A percentile compares a stretch with the other conserved stretches of the same genome.
Conservation (phyloP, 257 asterid species). For the Solanum ossicruentum region DNA sequence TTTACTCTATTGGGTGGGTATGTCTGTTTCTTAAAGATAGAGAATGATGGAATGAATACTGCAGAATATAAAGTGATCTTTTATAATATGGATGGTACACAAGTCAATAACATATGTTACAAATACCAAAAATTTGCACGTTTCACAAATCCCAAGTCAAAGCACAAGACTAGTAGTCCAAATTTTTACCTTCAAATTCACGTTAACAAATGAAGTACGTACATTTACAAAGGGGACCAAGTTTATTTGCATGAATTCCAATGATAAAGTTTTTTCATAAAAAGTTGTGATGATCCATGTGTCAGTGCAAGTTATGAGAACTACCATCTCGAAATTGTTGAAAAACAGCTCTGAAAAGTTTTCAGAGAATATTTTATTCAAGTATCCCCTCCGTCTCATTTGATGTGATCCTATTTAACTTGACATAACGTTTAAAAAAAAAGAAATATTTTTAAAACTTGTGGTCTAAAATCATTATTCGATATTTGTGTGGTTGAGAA, state of each 20-base stretch:
- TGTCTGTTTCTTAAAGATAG: constrained; percentile 16
- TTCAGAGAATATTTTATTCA: neutral
- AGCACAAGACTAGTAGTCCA: constrained; percentile 25
- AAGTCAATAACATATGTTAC: constrained; percentile 48
- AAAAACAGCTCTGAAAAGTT: neutral
- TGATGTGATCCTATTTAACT: no score
- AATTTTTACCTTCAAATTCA: constrained; percentile 24
- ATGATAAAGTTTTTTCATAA: constrained; percentile 8
- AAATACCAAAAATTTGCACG: constrained; percentile 1
- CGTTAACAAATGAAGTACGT: constrained; percentile 33
- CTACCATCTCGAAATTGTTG: constrained; percentile 11
- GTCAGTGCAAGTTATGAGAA: constrained; percentile 1
- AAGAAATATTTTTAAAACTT: no score
- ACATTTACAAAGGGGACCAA: constrained; percentile 6
- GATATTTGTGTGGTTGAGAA: no score
- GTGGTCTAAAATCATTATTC: no score
- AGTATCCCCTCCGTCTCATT: no score
- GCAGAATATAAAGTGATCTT: constrained; percentile 13
- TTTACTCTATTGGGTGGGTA: neutral
- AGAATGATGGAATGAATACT: neutral
- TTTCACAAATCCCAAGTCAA: constrained; percentile 29
- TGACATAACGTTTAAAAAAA: no score
- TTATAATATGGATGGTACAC: constrained; percentile 26
- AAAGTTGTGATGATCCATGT: constrained; percentile 15
- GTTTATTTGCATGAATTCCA: constrained; percentile 37